phyloP scores from a whole-genome alignment of 2,329 filamentous ascomycete genomes.

The Penicillium sp. region DNA sequence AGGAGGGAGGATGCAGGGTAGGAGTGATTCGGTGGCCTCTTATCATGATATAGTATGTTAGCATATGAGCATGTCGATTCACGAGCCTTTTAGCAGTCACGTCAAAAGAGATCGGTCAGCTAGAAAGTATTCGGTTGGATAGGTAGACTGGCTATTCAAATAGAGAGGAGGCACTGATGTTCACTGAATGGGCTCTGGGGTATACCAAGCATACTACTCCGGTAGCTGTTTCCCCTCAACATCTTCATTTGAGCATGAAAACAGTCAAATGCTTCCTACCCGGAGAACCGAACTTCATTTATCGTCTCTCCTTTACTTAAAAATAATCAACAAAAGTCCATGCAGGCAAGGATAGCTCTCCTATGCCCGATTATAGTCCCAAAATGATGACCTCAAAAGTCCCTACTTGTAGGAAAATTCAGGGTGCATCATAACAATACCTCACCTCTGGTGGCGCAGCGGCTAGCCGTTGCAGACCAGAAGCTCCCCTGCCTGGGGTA shows the following conservation, averaged over 20 bases:
- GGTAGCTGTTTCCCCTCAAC: background rate
- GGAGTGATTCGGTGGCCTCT: background rate
- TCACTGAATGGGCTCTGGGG: too few relatives aligned
- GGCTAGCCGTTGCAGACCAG: too few relatives aligned
- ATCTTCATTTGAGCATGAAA: background rate
- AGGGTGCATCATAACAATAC: background rate
- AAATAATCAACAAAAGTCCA: background rate
- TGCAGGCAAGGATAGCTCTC: background rate
- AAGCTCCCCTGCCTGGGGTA: background rate
- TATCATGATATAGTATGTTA: background rate
- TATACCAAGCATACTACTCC: background rate
- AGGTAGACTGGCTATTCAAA: background rate
- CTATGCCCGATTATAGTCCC: background rate
- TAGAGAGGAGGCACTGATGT: too few relatives aligned
- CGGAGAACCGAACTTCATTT: background rate
- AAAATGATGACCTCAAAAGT: background rate
- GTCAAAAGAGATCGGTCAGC: background rate
- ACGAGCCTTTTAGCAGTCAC: background rate
- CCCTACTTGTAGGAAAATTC: too few relatives aligned
- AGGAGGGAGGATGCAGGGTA: slow-evolving; percentile 61
- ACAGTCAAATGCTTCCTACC: background rate
- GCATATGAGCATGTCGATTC: background rate
- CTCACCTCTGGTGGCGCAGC: background rate
- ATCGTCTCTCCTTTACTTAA: background rate
- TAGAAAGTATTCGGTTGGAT: background rate